Percentiles rank a stretch among this genome's conserved stretches.
Conservation (phyloP, 2,329 filamentous ascomycete genomes). For the Rutstroemia sp. region DNA sequence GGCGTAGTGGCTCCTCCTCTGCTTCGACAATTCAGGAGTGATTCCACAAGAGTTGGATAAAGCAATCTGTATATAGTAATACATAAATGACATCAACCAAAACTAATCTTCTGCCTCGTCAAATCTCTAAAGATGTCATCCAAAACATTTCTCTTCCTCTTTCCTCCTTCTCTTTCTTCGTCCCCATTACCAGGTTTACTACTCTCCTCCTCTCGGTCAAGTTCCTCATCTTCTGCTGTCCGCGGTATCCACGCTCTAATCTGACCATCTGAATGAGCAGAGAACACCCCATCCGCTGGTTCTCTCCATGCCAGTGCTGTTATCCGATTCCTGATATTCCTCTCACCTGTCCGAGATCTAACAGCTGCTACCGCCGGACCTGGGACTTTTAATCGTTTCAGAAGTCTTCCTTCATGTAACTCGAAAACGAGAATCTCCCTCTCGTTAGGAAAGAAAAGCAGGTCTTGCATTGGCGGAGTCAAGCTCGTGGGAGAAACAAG, state of each 20-base stretch:
- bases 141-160: constrained; percentile 69
- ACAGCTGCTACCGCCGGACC: constrained; percentile 45
- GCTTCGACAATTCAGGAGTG: no score
- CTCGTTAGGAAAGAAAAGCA: constrained; percentile 76
- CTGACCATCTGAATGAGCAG: constrained; percentile 74
- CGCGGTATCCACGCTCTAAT: constrained; percentile 72
- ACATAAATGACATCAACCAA: constrained; percentile 29
- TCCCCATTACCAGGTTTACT: constrained; percentile 29
- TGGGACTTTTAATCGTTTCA: constrained; percentile 63
- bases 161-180: constrained; percentile 42
- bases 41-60: no score
- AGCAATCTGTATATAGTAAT: no score
- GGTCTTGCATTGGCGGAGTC: constrained; percentile 49
- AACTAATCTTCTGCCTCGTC: constrained; percentile 64
- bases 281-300: constrained; percentile 64
- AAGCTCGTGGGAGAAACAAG: constrained; percentile 55
- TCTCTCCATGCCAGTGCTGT: constrained; percentile 69
- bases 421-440: constrained; percentile 74
- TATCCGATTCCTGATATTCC: constrained; percentile 58
- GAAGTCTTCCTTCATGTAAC: constrained; percentile 65
- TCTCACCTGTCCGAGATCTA: constrained; percentile 40
- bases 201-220: constrained; percentile 39
- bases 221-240: constrained; percentile 42
- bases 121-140: constrained; percentile 75
- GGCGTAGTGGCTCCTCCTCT: no score